phyloP scores from a whole-genome alignment of 768 basidiomycete species.

The Suillus placidus region DNA sequence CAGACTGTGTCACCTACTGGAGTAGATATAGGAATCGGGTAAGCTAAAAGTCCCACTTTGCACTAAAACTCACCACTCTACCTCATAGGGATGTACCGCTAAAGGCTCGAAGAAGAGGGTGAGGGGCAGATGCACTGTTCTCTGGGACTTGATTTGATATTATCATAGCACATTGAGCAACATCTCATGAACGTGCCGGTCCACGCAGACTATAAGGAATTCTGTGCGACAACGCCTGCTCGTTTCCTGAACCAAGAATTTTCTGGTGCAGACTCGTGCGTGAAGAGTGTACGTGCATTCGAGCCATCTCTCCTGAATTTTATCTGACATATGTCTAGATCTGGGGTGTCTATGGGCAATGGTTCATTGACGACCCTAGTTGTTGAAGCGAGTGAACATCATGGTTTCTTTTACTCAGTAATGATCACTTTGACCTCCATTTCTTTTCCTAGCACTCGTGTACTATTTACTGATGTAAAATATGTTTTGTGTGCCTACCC shows the following conservation, averaged over 20 bases:
- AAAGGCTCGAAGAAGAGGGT: slow-evolving; percentile 26
- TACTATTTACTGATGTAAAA: background rate
- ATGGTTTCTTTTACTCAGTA: too few relatives aligned
- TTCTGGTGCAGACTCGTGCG: slow-evolving; percentile 16
- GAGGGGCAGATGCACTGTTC: background rate
- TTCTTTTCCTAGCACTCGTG: background rate
- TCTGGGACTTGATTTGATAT: slow-evolving; percentile 3
- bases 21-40: slow-evolving; percentile 29
- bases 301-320: background rate
- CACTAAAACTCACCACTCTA: background rate
- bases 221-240: slow-evolving; percentile 38
- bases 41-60: background rate
- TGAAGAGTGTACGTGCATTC: background rate
- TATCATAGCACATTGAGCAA: slow-evolving; percentile 28
- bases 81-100: slow-evolving; percentile 26
- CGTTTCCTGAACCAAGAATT: slow-evolving; percentile 27
- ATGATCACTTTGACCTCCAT: background rate
- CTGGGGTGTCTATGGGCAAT: slow-evolving; percentile 17
- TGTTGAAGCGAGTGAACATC: background rate
- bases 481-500: background rate
- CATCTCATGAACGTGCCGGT: slow-evolving; percentile 28
- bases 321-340: background rate
- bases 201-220: slow-evolving; percentile 31
- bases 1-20: slow-evolving; percentile 31
- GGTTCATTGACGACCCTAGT: slow-evolving; percentile 11